Evolutionary conservation across 2,329 filamentous ascomycete genomes (phyloP), one percentile per base, ranked within the genome.

Genomic region (Proliferodiscus dingleyae): DNA sequence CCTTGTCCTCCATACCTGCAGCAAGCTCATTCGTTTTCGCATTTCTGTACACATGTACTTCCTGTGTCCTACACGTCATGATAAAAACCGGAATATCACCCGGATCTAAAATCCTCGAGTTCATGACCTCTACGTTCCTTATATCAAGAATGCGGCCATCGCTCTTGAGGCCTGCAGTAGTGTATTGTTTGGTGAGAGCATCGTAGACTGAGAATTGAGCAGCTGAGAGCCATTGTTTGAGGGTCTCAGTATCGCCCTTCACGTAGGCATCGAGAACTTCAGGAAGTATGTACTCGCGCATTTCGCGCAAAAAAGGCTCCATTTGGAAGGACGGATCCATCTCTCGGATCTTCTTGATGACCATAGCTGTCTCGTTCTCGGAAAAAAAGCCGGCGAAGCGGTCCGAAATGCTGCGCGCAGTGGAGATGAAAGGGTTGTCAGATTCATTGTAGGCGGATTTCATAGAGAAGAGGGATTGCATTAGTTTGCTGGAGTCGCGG

Each of bases 261-360:
- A 98, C 93, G 60, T 98, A 98, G 19, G 93, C 93, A 64, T 98
- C 93, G 15, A 98, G 78, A 2, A 97, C 93, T 69, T 98, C 93
- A 6, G 93, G 93, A 1, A 98, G 77, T 45, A 98, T 97, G 68
- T 97, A 98, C 69, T 97, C 91, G 66, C 93, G 87, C 69, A 98
- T 87, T 61, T 98, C 93, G 55, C 87, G 85, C 41, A 97, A 71
- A 74, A 97, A 98, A 0, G 89, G 87, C 68, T 98, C 93, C 57
- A 95, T 79, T 65, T 96, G 89, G 75, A 98, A 98, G 55, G 77
- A 78, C 4, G 93, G 91, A 59, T 98, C 93, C 81, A 97, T 96
- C 59, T 90, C 80, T 37, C 91, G 84, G 75, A 98, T 95, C 68
- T 91, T 95, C 73, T 96, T 97, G 72, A 97, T 95, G 28, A 98